phyloP scores from a whole-genome alignment of 805 yeast species.

The Ogataea methanolica region DNA sequence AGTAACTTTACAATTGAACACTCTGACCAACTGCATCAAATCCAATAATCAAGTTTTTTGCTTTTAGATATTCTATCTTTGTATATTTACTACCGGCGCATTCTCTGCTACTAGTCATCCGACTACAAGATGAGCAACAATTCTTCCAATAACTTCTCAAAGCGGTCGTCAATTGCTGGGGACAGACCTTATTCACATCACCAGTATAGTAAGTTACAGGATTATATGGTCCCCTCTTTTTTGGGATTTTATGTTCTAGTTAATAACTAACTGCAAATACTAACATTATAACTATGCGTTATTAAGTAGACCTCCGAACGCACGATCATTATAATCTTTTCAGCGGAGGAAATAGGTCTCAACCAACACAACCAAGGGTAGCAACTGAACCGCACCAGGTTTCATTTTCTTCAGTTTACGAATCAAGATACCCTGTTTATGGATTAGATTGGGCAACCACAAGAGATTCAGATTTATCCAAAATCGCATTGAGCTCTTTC shows the following conservation, averaged over 20 bases:
- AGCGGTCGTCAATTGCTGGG: slow-evolving; percentile 27
- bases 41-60: no score
- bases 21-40: no score
- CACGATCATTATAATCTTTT: slow-evolving; percentile 5
- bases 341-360: not conserved
- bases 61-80: no score
- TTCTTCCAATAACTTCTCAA: slow-evolving; percentile 4
- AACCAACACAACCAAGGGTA: slow-evolving; percentile 1
- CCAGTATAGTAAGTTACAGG: slow-evolving; percentile 9
- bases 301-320: not conserved
- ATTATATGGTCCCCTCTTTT: not conserved
- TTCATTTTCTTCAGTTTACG: slow-evolving; percentile 37
- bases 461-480: slow-evolving; percentile 34
- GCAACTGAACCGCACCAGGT: slow-evolving; percentile 4
- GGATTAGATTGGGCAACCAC: slow-evolving; percentile 48
- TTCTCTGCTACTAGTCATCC: no score
- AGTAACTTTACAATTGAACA: no score
- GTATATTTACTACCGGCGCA: no score
- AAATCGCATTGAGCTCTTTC: slow-evolving; percentile 68
- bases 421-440: slow-evolving; percentile 46
- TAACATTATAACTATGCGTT: no score
- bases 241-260: not conserved
- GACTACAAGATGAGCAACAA: not conserved
- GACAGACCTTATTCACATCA: slow-evolving; percentile 22
- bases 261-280: not conserved